These are phyloP conservation scores for Fusarium concolor DNA, from an alignment of 2,329 filamentous ascomycete species.

Conservation along the genomic window DNA sequence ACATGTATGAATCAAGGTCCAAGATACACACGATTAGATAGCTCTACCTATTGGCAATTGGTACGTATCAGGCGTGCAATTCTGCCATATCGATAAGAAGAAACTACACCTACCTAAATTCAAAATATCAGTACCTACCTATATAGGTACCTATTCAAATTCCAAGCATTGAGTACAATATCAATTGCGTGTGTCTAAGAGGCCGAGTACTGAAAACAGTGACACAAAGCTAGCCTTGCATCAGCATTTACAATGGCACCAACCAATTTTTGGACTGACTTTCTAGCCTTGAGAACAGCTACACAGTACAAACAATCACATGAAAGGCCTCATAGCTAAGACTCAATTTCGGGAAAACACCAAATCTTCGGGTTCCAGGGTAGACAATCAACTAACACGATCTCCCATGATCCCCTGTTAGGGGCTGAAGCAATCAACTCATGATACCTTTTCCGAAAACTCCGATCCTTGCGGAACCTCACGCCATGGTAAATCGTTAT, in stretches of 20 bases:
- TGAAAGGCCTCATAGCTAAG: background rate
- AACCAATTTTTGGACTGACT: background rate
- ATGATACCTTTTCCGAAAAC: constrained; percentile 23
- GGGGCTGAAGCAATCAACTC: constrained; percentile 26
- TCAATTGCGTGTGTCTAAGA: too few species aligned
- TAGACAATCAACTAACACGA: constrained; percentile 6
- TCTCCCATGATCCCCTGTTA: constrained; percentile 26
- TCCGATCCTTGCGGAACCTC: constrained; percentile 20
- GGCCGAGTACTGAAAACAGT: too few species aligned
- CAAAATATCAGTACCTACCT: too few species aligned
- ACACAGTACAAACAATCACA: constrained; percentile 14
- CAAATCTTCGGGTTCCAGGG: background rate
- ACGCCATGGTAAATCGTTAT: constrained; percentile 17
- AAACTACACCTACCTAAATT: too few species aligned
- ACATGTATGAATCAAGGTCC: too few species aligned
- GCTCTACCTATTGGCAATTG: too few species aligned
- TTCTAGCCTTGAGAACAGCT: background rate
- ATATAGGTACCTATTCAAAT: too few species aligned
- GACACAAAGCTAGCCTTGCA: too few species aligned
- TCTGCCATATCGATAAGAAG: too few species aligned
- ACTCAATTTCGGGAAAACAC: background rate
- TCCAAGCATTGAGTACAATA: too few species aligned
- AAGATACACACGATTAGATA: too few species aligned
- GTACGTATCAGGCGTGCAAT: too few species aligned
- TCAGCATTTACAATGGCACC: background rate